These are phyloP conservation scores for Coemansia erecta DNA, from an alignment of 192 early-diverging fungal species.

Conservation along the genomic window DNA sequence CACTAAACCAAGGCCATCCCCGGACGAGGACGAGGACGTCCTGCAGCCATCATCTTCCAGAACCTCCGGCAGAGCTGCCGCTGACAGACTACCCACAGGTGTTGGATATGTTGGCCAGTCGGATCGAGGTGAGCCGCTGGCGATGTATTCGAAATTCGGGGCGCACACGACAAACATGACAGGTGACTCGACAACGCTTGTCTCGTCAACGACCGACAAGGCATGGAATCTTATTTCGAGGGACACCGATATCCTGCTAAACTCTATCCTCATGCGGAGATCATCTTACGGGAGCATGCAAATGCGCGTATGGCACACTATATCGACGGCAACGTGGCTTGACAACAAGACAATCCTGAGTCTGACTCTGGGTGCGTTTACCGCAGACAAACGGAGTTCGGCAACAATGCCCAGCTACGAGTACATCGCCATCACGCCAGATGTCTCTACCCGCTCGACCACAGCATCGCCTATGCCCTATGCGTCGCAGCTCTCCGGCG, in stretches of 20 bases:
- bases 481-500: background rate
- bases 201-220: slow-evolving; percentile 8
- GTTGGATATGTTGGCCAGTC: background rate
- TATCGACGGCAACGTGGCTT: slow-evolving; percentile 44
- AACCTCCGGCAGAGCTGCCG: too few relatives aligned
- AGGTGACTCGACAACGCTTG: background rate
- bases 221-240: slow-evolving; percentile 32
- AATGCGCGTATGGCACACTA: slow-evolving; percentile 42
- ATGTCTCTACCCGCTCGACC: background rate
- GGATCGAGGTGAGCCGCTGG: slow-evolving; percentile 4
- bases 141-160: slow-evolving; percentile 5
- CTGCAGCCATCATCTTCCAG: too few relatives aligned
- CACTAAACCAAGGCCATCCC: too few relatives aligned
- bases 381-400: slow-evolving; percentile 5
- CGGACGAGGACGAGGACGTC: too few relatives aligned
- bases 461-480: background rate
- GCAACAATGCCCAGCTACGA: background rate
- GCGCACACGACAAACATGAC: slow-evolving; percentile 8
- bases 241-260: slow-evolving; percentile 28
- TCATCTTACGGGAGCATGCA: slow-evolving; percentile 43
- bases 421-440: slow-evolving; percentile 15
- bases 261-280: slow-evolving; percentile 42
- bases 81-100: background rate
- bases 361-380: slow-evolving; percentile 41
- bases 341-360: slow-evolving; percentile 19